Evolutionary conservation across 305 asterid genomes (phyloP).

Genomic region (Solanum aculeatissimum): DNA sequence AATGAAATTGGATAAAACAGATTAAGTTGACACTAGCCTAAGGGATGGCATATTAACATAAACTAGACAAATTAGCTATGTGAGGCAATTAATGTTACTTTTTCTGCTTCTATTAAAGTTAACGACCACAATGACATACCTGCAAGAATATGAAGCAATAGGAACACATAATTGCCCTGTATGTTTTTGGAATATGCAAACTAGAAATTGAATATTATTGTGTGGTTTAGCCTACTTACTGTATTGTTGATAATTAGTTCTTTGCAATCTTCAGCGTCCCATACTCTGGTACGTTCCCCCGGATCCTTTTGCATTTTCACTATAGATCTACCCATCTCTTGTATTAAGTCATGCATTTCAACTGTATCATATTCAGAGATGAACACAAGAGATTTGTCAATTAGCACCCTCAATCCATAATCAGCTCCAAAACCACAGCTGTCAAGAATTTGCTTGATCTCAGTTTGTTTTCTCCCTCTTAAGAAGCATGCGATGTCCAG

Average conservation of each 20-base stretch:
- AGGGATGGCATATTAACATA: too few species aligned
- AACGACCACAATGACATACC: not conserved
- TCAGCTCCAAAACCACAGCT: not conserved
- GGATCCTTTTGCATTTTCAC: not conserved
- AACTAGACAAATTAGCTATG: not conserved
- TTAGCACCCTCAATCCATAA: not conserved
- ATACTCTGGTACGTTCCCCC: not conserved
- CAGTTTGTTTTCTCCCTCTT: fast-evolving
- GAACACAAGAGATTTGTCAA: not conserved
- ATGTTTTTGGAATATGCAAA: not conserved
- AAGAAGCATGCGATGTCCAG: not conserved
- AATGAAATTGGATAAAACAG: too few species aligned
- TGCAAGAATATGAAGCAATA: not conserved
- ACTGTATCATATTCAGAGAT: not conserved
- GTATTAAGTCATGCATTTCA: not conserved
- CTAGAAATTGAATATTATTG: not conserved
- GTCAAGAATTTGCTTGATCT: not conserved
- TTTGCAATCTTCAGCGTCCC: not conserved
- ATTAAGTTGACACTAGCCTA: too few species aligned
- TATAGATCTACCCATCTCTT: not conserved
- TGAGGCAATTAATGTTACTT: not conserved
- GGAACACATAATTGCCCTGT: not conserved
- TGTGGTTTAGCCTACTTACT: not conserved
- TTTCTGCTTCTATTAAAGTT: not conserved
- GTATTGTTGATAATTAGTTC: not conserved